Evolutionary conservation across 495 filamentous ascomycete genomes (phyloP).

Genomic region (Schizothecium vesticola): DNA sequence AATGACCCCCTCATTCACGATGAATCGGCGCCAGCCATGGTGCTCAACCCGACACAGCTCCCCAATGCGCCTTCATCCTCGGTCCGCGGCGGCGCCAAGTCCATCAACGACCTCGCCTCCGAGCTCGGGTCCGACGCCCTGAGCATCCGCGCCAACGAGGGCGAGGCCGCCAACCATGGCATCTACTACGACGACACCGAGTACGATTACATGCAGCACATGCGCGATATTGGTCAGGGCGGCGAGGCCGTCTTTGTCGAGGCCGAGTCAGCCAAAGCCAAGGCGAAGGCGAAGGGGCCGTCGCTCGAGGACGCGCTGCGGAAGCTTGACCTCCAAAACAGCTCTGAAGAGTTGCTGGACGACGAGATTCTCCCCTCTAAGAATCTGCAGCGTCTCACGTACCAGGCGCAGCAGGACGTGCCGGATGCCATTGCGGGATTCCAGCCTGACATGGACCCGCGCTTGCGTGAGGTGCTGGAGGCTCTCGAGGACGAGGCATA

Average conservation of each 20-base stretch:
- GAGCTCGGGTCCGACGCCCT: slow-evolving; percentile 62
- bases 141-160: slow-evolving; percentile 77
- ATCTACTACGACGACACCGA: slow-evolving; percentile 81
- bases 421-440: slow-evolving; percentile 89
- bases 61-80: slow-evolving; percentile 28
- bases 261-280: slow-evolving; percentile 56
- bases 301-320: slow-evolving; percentile 76
- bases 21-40: slow-evolving; percentile 69
- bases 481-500: slow-evolving; percentile 95
- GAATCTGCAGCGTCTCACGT: slow-evolving; percentile 65
- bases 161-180: slow-evolving; percentile 90
- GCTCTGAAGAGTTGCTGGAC: slow-evolving; percentile 56
- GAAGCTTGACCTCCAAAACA: slow-evolving; percentile 55
- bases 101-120: slow-evolving; percentile 65
- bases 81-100: slow-evolving; percentile 13
- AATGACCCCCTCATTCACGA: slow-evolving; percentile 95
- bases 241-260: slow-evolving; percentile 72
- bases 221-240: slow-evolving; percentile 69
- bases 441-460: slow-evolving; percentile 96
- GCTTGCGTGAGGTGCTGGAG: slow-evolving; percentile 86
- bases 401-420: slow-evolving; percentile 89
- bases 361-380: slow-evolving; percentile 66
- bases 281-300: slow-evolving; percentile 61
- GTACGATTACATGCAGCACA: slow-evolving; percentile 99
- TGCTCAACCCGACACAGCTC: slow-evolving; percentile 56